phyloP scores from a whole-genome alignment of 2,329 filamentous ascomycete genomes.

The Aspergillus fijiensis region DNA sequence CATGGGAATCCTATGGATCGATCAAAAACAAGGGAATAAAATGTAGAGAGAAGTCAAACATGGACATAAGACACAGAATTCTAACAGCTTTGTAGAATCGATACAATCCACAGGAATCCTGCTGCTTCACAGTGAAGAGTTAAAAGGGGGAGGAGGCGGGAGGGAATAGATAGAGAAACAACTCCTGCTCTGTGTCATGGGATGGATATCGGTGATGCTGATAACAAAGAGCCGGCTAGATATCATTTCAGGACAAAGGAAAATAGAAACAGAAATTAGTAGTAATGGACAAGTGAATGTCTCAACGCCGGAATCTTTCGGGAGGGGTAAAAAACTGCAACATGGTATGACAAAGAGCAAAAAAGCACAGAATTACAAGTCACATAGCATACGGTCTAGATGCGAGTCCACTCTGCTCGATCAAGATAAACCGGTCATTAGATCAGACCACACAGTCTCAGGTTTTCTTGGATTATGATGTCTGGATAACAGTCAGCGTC shows the following conservation, averaged over 20 bases:
- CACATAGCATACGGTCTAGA: constrained; percentile 35
- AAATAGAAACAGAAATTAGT: constrained; percentile 20
- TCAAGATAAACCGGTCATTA: constrained; percentile 52
- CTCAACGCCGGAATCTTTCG: constrained; percentile 35
- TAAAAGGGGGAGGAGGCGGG: constrained; percentile 8
- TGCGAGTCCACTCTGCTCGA: constrained; percentile 28
- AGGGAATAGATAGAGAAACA: constrained; percentile 17
- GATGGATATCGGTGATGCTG: constrained; percentile 27
- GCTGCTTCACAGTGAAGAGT: constrained; percentile 18
- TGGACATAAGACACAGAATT: constrained; percentile 4
- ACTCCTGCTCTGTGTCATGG: constrained; percentile 27
- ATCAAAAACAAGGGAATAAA: constrained; percentile 9
- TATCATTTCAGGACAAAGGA: constrained; percentile 29
- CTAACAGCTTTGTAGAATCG: not conserved
- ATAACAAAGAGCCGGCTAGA: constrained; percentile 29
- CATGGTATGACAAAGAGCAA: constrained; percentile 27
- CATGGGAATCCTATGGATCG: constrained; percentile 15
- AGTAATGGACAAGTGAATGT: constrained; percentile 33
- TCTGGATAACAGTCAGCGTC: constrained; percentile 57
- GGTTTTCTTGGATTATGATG: constrained; percentile 99
- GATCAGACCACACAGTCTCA: constrained; percentile 94
- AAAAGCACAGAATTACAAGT: constrained; percentile 29
- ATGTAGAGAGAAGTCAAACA: not conserved
- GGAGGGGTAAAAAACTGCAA: constrained; percentile 29
- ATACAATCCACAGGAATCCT: constrained; percentile 14